Evolutionary conservation across 2,329 filamentous ascomycete species (phyloP).

Genomic region (Penicillium frequentans): DNA sequence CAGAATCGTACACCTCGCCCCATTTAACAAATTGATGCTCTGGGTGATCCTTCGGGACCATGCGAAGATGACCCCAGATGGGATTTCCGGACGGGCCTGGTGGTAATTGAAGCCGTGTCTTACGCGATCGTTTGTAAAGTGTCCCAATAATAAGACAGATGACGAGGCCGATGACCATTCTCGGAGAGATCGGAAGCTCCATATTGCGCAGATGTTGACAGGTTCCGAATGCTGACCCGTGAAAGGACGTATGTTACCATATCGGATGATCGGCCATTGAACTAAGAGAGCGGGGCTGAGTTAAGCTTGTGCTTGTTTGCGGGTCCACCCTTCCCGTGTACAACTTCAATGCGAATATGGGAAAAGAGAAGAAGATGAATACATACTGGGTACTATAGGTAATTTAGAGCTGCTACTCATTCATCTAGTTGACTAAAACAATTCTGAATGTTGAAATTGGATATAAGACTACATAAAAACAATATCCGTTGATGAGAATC

Average conservation of each 20-base stretch:
- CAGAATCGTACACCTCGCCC: background rate
- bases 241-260: background rate
- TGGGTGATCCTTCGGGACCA: background rate
- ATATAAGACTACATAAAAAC: no score
- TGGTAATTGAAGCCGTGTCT: background rate
- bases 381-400: no score
- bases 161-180: background rate
- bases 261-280: no score
- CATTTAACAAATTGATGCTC: background rate
- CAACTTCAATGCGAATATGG: no score
- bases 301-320: no score
- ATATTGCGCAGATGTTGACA: background rate
- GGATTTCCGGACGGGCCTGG: background rate
- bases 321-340: no score
- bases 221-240: background rate
- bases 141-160: background rate
- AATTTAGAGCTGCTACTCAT: no score
- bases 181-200: background rate
- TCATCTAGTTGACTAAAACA: background rate
- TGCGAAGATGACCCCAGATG: background rate
- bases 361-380: no score
- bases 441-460: background rate
- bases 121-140: background rate
- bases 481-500: background rate
- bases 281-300: no score